Conservation (phyloP, 306 rosid genomes). For the Rosa lucieae region DNA sequence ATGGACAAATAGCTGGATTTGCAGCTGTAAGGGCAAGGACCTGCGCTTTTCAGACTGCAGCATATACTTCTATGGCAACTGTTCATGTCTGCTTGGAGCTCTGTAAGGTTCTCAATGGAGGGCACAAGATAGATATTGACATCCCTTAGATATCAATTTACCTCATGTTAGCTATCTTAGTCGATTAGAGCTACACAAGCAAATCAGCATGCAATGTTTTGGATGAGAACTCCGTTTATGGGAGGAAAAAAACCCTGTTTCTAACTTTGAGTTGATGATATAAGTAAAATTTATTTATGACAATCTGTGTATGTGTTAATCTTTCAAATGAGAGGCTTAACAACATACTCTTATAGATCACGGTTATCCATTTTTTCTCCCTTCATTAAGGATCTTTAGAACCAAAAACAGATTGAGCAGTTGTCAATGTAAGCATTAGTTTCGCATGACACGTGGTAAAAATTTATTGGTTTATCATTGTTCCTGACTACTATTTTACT, state of each 20-base stretch:
- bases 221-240: neutral
- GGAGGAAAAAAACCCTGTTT: no score
- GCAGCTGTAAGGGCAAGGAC: slow-evolving; percentile 39
- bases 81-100: slow-evolving; percentile 31
- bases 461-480: neutral
- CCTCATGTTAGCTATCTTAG: neutral
- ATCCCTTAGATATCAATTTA: slow-evolving; percentile 18
- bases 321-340: no score
- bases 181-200: neutral
- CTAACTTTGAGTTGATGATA: no score
- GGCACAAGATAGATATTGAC: slow-evolving; percentile 27
- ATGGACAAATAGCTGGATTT: slow-evolving; percentile 32
- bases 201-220: neutral
- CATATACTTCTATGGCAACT: slow-evolving; percentile 33
- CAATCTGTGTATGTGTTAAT: no score
- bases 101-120: slow-evolving; percentile 29
- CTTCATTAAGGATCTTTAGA: no score
- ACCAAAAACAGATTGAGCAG: no score
- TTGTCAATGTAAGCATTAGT: no score
- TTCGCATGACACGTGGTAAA: no score
- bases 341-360: no score
- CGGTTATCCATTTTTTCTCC: no score
- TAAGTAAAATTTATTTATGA: no score
- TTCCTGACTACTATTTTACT: neutral
- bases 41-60: slow-evolving; percentile 25